Evolutionary conservation across 2,329 filamentous ascomycete genomes (phyloP).

Genomic region (Cladophialophora chaetospira): DNA sequence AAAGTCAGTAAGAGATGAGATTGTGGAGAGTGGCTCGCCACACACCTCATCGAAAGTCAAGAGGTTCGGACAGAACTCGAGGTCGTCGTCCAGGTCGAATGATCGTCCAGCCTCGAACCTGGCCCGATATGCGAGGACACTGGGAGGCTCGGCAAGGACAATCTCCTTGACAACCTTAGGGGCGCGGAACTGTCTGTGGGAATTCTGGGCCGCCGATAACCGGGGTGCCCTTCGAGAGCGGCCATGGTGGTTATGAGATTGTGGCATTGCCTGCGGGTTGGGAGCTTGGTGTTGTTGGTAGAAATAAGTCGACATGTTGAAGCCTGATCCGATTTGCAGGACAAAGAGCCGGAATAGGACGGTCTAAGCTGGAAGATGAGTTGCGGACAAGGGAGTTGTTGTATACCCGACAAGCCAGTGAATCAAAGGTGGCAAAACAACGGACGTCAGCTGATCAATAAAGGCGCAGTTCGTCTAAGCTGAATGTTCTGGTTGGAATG

Average conservation of each 20-base stretch:
- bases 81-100: constrained; percentile 93
- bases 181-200: constrained; percentile 82
- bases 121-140: constrained; percentile 75
- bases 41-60: constrained; percentile 90
- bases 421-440: too few relatives aligned
- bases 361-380: constrained; percentile 3
- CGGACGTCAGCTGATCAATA: constrained; percentile 25
- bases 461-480: constrained; percentile 10
- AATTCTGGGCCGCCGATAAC: constrained; percentile 76
- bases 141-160: constrained; percentile 66
- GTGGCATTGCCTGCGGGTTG: constrained; percentile 47
- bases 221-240: constrained; percentile 83
- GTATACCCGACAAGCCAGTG: too few relatives aligned
- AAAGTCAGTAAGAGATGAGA: constrained; percentile 32
- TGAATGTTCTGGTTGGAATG: constrained; percentile 13
- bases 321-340: constrained; percentile 24
- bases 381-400: constrained; percentile 4
- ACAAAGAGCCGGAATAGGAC: constrained; percentile 4
- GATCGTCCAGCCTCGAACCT: constrained; percentile 90
- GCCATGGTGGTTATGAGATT: constrained; percentile 57
- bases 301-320: constrained; percentile 51
- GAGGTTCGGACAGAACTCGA: constrained; percentile 91
- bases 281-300: constrained; percentile 57
- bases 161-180: constrained; percentile 85
- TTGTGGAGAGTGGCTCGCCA: constrained; percentile 30